These are phyloP conservation scores for Pichia sp. DNA, from an alignment of 1,139 yeast genomes.

Conservation along the genomic window DNA sequence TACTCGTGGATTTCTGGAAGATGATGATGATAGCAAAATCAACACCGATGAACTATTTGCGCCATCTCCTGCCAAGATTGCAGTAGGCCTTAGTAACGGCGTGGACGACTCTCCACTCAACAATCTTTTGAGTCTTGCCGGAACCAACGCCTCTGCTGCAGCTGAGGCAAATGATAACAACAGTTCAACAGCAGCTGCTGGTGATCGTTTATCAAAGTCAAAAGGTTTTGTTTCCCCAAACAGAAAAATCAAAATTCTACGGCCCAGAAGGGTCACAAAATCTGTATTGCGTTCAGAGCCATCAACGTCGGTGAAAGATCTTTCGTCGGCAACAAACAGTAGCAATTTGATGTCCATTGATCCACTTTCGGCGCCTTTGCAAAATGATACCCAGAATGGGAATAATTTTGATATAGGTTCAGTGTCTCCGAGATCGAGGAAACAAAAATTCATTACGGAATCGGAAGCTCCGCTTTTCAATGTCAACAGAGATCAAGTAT, in stretches of 20 bases:
- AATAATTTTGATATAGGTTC: neutral
- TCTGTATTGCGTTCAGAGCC: slow-evolving; percentile 17
- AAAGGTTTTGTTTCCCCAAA: slow-evolving; percentile 33
- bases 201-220: neutral
- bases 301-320: neutral
- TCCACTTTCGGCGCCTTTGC: slow-evolving; percentile 24
- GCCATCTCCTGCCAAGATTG: slow-evolving; percentile 7
- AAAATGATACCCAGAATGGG: slow-evolving; percentile 17
- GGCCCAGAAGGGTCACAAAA: slow-evolving; percentile 43
- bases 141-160: neutral
- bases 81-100: neutral
- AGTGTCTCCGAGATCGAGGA: slow-evolving; percentile 14
- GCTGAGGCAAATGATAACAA: neutral
- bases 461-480: slow-evolving; percentile 43
- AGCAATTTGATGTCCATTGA: slow-evolving; percentile 36
- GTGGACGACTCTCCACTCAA: slow-evolving; percentile 22
- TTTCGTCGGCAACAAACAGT: neutral
- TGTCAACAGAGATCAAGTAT: slow-evolving; percentile 13
- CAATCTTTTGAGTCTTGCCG: slow-evolving; percentile 12
- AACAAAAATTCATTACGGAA: slow-evolving; percentile 35
- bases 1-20: slow-evolving; percentile 12
- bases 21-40: slow-evolving; percentile 2
- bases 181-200: neutral
- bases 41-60: slow-evolving; percentile 9
- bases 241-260: slow-evolving; percentile 36